Percentiles rank a stretch among this genome's conserved stretches.
phyloP scores from a whole-genome alignment of 2,329 filamentous ascomycete species.

The Leptographium lundbergii region DNA sequence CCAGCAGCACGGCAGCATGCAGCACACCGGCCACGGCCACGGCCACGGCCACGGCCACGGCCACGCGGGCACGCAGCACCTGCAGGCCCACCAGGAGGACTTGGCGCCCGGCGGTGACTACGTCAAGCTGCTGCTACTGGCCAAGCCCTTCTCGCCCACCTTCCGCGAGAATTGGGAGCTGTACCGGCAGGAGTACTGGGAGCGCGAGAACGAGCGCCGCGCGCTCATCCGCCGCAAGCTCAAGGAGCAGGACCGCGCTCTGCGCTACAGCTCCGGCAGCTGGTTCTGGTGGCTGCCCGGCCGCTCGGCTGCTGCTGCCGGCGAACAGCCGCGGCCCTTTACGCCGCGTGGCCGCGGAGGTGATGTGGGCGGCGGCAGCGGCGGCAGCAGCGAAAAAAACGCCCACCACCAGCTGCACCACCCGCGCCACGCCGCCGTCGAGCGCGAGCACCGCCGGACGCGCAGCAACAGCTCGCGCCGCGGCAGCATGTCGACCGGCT shows the following conservation, averaged over 20 bases:
- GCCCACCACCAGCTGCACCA: constrained; percentile 27
- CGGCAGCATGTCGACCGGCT: constrained; percentile 27
- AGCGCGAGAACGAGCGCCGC: constrained; percentile 84
- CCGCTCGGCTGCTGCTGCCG: constrained; percentile 23
- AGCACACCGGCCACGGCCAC: not conserved
- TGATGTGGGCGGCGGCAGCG: not conserved
- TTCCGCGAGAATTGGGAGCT: constrained; percentile 97
- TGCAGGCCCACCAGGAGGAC: constrained; percentile 56
- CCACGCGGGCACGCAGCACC: not conserved
- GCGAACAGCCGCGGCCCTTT: constrained; percentile 2
- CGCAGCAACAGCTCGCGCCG: constrained; percentile 41
- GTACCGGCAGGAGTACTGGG: constrained; percentile 92
- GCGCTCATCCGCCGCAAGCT: constrained; percentile 59
- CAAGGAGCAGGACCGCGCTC: constrained; percentile 51
- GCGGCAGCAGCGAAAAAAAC: constrained; percentile 5
- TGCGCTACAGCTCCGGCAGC: constrained; percentile 54
- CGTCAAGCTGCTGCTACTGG: constrained; percentile 77
- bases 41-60: constrained; percentile 1
- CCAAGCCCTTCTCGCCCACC: constrained; percentile 88
- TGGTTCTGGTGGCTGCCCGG: constrained; percentile 84
- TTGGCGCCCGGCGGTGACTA: constrained; percentile 82
- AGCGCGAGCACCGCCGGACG: constrained; percentile 34
- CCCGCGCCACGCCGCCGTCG: constrained; percentile 28
- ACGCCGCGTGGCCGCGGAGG: constrained; percentile 3
- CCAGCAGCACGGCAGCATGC: no score